A percentile compares a stretch with the other conserved stretches of the same genome.
Conservation (phyloP, 139 green algal genomes). For the Helicosporidium sp. region DNA sequence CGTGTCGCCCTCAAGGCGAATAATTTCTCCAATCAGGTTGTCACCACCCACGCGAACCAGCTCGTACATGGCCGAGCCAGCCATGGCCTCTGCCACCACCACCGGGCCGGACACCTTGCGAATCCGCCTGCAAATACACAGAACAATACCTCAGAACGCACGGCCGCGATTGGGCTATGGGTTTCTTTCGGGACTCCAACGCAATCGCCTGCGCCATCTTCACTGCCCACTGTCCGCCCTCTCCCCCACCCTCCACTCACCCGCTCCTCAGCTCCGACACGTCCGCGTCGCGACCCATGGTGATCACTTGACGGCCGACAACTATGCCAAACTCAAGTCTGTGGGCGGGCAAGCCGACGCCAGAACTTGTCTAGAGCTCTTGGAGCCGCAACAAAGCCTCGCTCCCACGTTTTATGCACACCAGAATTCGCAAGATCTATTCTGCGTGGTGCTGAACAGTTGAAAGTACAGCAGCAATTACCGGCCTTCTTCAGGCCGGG, state of each 20-base stretch:
- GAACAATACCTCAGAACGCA: background rate
- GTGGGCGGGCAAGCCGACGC: too few species aligned
- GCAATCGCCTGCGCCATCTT: too few species aligned
- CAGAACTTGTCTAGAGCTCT: too few species aligned
- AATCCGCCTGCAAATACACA: constrained; percentile 28
- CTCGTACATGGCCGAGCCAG: constrained; percentile 94
- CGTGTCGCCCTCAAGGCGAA: constrained; percentile 86
- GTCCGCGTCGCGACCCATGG: constrained; percentile 10
- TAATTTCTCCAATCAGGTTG: constrained; percentile 96
- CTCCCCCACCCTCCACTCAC: background rate
- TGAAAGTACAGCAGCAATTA: too few species aligned
- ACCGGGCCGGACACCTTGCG: constrained; percentile 90
- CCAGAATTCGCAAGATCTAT: too few species aligned
- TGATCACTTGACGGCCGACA: constrained; percentile 5
- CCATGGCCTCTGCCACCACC: constrained; percentile 87
- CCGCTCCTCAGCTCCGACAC: constrained; percentile 6
- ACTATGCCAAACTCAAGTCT: constrained; percentile 1
- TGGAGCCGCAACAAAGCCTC: too few species aligned
- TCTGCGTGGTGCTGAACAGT: too few species aligned
- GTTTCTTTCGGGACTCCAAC: too few species aligned
- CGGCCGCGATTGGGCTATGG: too few species aligned
- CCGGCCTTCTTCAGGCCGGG: too few species aligned
- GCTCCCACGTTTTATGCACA: too few species aligned
- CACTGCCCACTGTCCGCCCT: too few species aligned
- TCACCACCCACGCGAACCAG: constrained; percentile 85